phyloP scores from a whole-genome alignment of 2,329 filamentous ascomycete genomes.

The Ophiostoma angusticollis region DNA sequence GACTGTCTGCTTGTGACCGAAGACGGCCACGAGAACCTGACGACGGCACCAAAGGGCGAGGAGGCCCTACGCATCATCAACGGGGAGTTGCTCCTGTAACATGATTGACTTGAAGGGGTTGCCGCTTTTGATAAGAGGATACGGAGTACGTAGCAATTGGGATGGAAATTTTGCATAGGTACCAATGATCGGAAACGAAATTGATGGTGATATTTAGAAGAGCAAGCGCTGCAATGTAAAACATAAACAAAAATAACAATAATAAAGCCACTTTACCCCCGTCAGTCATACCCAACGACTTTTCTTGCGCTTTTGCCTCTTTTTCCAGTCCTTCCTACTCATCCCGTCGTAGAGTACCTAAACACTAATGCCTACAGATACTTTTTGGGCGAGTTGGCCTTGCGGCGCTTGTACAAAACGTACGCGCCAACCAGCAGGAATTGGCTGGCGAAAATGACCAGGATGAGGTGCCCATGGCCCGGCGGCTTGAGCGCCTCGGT shows the following conservation, averaged over 20 bases:
- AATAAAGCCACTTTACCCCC: background rate
- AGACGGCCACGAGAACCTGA: conserved; percentile 71
- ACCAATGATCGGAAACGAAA: conserved; percentile 7
- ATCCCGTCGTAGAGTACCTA: too few relatives aligned
- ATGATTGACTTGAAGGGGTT: too few relatives aligned
- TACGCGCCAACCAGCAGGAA: conserved; percentile 56
- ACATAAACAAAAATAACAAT: background rate
- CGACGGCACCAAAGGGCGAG: conserved; percentile 62
- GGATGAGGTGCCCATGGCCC: conserved; percentile 43
- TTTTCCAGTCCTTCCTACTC: too few relatives aligned
- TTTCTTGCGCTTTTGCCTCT: too few relatives aligned
- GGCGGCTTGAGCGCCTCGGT: conserved; percentile 32
- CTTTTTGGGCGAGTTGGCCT: conserved; percentile 74
- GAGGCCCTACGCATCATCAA: conserved; percentile 54
- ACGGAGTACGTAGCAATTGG: too few relatives aligned
- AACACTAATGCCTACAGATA: conserved; percentile 45
- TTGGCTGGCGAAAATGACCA: conserved; percentile 64
- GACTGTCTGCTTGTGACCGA: conserved; percentile 76
- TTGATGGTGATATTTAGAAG: background rate
- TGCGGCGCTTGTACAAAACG: conserved; percentile 66
- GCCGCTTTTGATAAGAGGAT: too few relatives aligned
- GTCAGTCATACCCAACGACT: background rate
- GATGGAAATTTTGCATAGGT: too few relatives aligned
- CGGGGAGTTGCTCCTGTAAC: conserved; percentile 13
- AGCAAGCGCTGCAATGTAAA: background rate